phyloP scores from a whole-genome alignment of 2,329 filamentous ascomycete genomes.

The Talaromyces sp. region DNA sequence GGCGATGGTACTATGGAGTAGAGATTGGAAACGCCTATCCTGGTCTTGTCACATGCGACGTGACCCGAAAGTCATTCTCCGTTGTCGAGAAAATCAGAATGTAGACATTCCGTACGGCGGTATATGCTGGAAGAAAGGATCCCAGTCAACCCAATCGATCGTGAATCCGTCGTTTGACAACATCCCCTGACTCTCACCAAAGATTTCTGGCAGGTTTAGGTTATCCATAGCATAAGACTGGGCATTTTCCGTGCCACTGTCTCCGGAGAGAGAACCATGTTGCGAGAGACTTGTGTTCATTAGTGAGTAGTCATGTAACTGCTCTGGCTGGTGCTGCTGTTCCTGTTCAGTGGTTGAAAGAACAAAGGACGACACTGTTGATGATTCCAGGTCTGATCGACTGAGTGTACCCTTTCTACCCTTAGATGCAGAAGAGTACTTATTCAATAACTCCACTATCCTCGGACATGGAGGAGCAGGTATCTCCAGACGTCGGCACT shows the following conservation, averaged over 20 bases:
- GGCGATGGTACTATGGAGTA: background rate
- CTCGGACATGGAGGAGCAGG: background rate
- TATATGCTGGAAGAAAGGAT: conserved; percentile 6
- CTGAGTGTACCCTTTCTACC: background rate
- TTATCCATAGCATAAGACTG: background rate
- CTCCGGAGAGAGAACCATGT: background rate
- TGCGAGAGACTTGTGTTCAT: background rate
- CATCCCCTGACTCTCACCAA: background rate
- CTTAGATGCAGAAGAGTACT: background rate
- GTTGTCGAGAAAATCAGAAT: background rate
- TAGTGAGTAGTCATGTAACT: background rate
- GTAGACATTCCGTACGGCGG: conserved; percentile 10
- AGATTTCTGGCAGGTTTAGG: background rate
- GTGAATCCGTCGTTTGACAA: background rate
- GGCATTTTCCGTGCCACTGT: background rate
- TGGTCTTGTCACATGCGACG: background rate
- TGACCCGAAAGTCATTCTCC: background rate
- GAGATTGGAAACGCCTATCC: background rate
- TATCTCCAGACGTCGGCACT: background rate
- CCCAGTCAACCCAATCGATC: conserved; percentile 8
- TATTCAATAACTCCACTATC: background rate
- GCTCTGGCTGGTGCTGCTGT: background rate
- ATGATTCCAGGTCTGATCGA: background rate
- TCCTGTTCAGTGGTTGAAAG: background rate
- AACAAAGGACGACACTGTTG: background rate